Conservation (phyloP, 441 rosid genomes). For the Aleurites moluccanus region DNA sequence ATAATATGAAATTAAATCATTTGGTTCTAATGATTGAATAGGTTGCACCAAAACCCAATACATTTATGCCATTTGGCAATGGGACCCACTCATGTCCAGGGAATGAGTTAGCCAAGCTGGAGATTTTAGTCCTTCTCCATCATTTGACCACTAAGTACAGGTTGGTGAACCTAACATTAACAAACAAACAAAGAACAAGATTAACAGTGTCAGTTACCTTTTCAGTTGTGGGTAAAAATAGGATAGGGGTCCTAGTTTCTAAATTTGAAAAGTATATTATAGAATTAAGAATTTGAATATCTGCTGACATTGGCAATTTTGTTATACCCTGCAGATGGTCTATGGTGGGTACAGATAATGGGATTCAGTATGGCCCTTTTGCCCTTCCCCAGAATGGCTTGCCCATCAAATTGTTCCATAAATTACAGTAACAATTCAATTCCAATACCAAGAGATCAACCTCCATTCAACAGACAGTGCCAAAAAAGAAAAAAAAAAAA, state of each 20-base stretch:
- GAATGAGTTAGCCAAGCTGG: slow-evolving; percentile 89
- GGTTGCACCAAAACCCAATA: slow-evolving; percentile 86
- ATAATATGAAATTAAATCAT: slow-evolving; percentile 3
- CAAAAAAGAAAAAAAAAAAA: neutral
- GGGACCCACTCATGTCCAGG: slow-evolving; percentile 97
- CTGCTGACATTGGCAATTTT: slow-evolving; percentile 32
- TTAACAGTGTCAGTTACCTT: neutral
- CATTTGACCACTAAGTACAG: slow-evolving; percentile 96
- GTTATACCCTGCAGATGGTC: slow-evolving; percentile 59
- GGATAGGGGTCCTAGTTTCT: neutral
- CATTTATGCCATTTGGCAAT: slow-evolving; percentile 90
- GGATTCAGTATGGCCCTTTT: slow-evolving; percentile 97
- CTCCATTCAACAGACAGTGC: neutral
- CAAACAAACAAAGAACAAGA: neutral
- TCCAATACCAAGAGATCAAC: neutral
- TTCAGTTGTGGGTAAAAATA: neutral
- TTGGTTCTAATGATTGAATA: slow-evolving; percentile 32
- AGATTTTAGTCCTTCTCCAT: slow-evolving; percentile 76
- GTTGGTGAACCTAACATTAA: slow-evolving; percentile 35
- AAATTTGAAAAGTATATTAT: slow-evolving; percentile 18
- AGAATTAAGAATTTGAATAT: neutral
- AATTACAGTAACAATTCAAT: slow-evolving; percentile 21
- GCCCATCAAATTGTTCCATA: slow-evolving; percentile 62
- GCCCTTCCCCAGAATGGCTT: slow-evolving; percentile 94
- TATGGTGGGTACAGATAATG: slow-evolving; percentile 54